These are phyloP conservation scores for Triticum aestivum DNA, from an alignment of 176 grass and related monocot genomes.

Conservation along the genomic window IWGSC_CS_RefSeq_v2.1 NC_057809.1:140220553-140221052, in stretches of 20 bases:
- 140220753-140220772: constrained; percentile 86
- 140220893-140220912: constrained; percentile 9
- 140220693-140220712: constrained; percentile 30
- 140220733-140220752: constrained; percentile 97
- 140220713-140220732: constrained; percentile 53
- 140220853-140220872: constrained; percentile 10
- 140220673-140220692: constrained; percentile 12
- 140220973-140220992: background rate
- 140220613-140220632: background rate
- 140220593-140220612: background rate
- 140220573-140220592: background rate
- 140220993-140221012: constrained; percentile 1
- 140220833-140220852: constrained; percentile 3
- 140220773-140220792: constrained; percentile 96
- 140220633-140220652: background rate
- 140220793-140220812: constrained; percentile 84
- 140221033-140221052: background rate
- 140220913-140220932: background rate
- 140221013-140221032: background rate
- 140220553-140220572: constrained; percentile 49
- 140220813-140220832: background rate
- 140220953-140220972: background rate
- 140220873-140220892: constrained; percentile 12
- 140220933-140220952: background rate
- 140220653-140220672: background rate